A percentile compares a stretch with the other conserved stretches of the same genome.
These are phyloP conservation scores for Byssothecium circinans DNA, from an alignment of 2,329 filamentous ascomycete genomes.

Conservation along the genomic window DNA sequence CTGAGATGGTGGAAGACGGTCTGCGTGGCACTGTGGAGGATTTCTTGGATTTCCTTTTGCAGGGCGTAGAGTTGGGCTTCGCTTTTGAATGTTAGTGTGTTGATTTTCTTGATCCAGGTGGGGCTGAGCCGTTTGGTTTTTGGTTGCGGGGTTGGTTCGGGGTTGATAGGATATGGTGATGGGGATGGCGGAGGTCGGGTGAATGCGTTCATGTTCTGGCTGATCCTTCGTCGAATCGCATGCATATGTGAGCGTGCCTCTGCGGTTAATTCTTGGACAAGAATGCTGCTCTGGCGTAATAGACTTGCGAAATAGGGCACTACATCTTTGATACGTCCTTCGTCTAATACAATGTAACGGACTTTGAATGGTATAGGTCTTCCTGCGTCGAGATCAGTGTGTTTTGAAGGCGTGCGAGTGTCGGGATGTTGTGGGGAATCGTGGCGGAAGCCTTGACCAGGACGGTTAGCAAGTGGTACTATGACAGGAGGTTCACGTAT, in stretches of 20 bases:
- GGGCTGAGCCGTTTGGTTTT: background rate
- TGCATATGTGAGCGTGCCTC: constrained; percentile 4
- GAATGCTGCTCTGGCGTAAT: background rate
- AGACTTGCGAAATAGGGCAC: background rate
- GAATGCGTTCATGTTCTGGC: background rate
- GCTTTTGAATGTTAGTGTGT: background rate
- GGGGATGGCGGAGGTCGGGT: background rate
- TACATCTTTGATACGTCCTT: background rate
- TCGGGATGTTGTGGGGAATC: background rate
- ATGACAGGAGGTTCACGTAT: too few species aligned
- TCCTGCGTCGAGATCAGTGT: background rate
- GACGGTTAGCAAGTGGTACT: too few species aligned
- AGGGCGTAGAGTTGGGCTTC: background rate
- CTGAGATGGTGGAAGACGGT: background rate
- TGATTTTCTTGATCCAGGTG: background rate
- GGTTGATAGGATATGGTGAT: background rate
- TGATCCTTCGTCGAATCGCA: background rate
- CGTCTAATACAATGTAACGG: background rate
- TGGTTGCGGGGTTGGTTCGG: background rate
- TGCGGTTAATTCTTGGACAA: background rate
- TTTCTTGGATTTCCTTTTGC: background rate
- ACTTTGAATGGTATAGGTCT: background rate
- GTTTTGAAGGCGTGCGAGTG: background rate
- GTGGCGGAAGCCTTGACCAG: too few species aligned
- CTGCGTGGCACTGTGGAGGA: background rate